Evolutionary conservation across 2,329 filamentous ascomycete species (phyloP).

Genomic region (Colletotrichum navitas): DNA sequence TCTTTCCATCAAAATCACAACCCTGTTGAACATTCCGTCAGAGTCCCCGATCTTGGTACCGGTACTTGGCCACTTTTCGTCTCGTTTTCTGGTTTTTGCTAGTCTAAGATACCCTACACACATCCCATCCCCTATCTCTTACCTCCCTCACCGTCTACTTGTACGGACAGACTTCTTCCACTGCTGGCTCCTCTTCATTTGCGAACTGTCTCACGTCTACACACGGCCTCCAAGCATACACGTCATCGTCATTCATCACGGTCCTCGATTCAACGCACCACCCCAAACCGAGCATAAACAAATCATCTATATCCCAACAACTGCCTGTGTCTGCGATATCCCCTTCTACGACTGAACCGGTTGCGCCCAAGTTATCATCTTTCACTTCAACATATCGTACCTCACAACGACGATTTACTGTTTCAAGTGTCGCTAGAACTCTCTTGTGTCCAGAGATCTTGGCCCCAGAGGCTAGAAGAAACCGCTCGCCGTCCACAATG

Average conservation of each 20-base stretch:
- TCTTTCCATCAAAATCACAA: neutral
- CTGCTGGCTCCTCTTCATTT: neutral
- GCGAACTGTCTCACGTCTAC: neutral
- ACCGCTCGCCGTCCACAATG: neutral
- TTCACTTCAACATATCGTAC: neutral
- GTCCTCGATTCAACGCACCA: neutral
- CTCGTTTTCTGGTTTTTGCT: neutral
- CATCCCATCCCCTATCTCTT: too few species aligned
- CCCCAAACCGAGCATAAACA: neutral
- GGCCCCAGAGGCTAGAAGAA: neutral
- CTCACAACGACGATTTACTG: neutral
- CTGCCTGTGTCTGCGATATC: neutral
- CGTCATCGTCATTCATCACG: conserved; percentile 2
- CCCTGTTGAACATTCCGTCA: neutral
- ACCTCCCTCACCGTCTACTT: neutral
- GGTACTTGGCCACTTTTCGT: neutral
- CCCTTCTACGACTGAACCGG: neutral
- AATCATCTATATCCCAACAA: neutral
- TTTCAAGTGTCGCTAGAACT: neutral
- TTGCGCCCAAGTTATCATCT: neutral
- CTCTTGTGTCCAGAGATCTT: neutral
- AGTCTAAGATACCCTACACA: conserved; percentile 4
- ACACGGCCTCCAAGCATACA: neutral
- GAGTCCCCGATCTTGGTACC: neutral
- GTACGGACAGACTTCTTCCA: neutral